Base-by-base conservation (phyloP, 1,139 yeast genomes). In the Magnusiomyces sp. region DNA sequence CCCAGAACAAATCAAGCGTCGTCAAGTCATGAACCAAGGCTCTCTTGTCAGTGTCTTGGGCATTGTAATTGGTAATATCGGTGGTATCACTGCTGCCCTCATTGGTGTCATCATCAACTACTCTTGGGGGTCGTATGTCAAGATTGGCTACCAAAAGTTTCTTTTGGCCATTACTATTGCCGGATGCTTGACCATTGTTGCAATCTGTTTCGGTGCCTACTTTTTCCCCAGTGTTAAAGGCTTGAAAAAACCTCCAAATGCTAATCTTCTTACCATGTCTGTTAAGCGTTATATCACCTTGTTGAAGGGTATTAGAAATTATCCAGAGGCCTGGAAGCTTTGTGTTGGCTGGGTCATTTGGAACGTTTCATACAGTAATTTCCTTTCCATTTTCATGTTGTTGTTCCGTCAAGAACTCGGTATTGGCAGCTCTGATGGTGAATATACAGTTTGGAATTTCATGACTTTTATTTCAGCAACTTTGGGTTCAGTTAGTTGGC, bases 331-430 rank as follows among this genome's bases (percentile, higher is more conserved):
- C 0, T 71, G 70, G 51, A 50, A 69, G 17, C 64, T 69, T 32
- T 71, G 74, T 59, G 45, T 71, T 20, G 65, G 72, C 0, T 73
- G 76, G 76, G 75, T 72, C 1, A 62, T 72, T 40, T 73, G 77
- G 76, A 71, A 73, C 50, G 69, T 72, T 10, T 64, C 67, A 7
- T 70, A 64, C 48, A 57, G 66, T 17, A 72, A 71, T 51, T 73
- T 71, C 53, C 55, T 72, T 56, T 62, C 67, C 48, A 68, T 73
- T 2, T 72, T 69, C 51, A 66, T 66, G 3, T 60, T 72, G 10
- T 56, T 72, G n/a, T 73, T 73, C 57, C 63, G 77, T 48, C 62
- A 73, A 1, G 70, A 75, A 2, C 58, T 73, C 50, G 76, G 77
- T 0, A 50, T 73, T 29, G 75, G 75, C 0, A 54, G 57, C 2